These are phyloP conservation scores for Paecilomyces variotii DNA, from an alignment of 2,329 filamentous ascomycete genomes.

Conservation along the genomic window DNA sequence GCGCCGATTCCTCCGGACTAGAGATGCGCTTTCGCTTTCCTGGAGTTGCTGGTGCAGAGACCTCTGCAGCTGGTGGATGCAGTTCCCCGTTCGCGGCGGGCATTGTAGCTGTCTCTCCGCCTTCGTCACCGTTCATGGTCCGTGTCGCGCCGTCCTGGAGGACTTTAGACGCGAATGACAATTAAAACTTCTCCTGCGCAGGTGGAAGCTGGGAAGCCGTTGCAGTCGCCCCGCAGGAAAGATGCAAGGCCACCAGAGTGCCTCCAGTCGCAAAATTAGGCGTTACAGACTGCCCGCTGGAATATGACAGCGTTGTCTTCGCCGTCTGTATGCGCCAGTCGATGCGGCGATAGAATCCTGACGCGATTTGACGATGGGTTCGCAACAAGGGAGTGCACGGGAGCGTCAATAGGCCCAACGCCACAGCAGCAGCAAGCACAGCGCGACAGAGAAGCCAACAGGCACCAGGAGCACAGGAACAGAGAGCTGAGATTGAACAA, in stretches of 20 bases:
- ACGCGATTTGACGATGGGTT: conserved; percentile 3
- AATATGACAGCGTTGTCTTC: background rate
- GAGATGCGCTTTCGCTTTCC: conserved; percentile 36
- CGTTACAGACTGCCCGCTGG: background rate
- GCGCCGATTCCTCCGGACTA: conserved; percentile 20
- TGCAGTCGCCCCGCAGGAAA: background rate
- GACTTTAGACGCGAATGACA: conserved; percentile 12
- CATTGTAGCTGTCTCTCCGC: conserved; percentile 20
- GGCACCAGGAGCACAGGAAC: background rate
- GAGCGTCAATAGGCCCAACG: conserved; percentile 4
- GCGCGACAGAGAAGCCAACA: background rate
- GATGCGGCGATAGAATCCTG: conserved; percentile 4
- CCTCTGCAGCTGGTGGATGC: conserved; percentile 19
- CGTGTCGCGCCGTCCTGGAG: conserved; percentile 15
- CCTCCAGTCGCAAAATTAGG: background rate
- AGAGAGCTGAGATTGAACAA: background rate
- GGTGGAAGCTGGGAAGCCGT: background rate
- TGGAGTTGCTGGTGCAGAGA: conserved; percentile 23
- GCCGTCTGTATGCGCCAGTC: background rate
- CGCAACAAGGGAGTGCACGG: conserved; percentile 9
- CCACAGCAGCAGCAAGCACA: conserved; percentile 6
- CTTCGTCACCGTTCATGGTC: conserved; percentile 32
- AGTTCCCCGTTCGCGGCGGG: conserved; percentile 28
- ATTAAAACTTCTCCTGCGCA: conserved; percentile 6
- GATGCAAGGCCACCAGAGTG: background rate